Conservation (phyloP, 768 basidiomycete species). For the Cystofilobasidium ferigula region DNA sequence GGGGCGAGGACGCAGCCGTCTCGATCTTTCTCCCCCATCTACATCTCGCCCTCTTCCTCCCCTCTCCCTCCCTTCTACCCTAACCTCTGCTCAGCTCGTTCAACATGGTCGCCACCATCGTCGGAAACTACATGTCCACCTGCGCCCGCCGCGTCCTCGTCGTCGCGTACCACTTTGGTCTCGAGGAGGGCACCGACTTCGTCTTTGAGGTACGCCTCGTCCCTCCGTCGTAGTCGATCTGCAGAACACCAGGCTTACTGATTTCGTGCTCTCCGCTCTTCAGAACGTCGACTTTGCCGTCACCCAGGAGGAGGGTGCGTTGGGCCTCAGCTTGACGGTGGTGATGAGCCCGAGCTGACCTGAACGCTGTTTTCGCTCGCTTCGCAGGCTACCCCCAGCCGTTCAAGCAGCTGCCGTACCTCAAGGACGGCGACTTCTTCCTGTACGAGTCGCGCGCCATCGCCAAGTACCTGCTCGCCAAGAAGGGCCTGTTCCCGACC, state of each 20-base stretch:
- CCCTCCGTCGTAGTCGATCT: not conserved
- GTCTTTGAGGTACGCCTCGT: not conserved
- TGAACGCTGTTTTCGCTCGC: no score
- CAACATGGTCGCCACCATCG: slow-evolving; percentile 1
- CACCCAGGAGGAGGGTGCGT: no score
- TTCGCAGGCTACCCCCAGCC: slow-evolving; percentile 44
- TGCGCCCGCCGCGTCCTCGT: slow-evolving; percentile 16
- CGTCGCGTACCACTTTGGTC: slow-evolving; percentile 4
- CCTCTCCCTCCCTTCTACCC: no score
- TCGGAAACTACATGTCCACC: not conserved
- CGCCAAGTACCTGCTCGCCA: slow-evolving; percentile 49
- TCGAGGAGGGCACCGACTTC: not conserved
- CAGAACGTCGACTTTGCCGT: not conserved
- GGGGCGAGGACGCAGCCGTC: no score
- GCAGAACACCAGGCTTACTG: no score
- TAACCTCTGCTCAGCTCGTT: no score
- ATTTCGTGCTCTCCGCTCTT: no score
- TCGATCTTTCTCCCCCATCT: no score
- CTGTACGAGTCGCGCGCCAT: slow-evolving; percentile 45
- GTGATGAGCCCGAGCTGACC: no score
- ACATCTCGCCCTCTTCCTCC: no score
- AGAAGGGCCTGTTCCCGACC: slow-evolving; percentile 50
- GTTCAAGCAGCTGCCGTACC: slow-evolving; percentile 53
- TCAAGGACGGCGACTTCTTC: slow-evolving; percentile 54
- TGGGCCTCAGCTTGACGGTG: no score